Base-by-base conservation (phyloP, 2,329 filamentous ascomycete genomes). In the Fusarium albosuccineum region DNA sequence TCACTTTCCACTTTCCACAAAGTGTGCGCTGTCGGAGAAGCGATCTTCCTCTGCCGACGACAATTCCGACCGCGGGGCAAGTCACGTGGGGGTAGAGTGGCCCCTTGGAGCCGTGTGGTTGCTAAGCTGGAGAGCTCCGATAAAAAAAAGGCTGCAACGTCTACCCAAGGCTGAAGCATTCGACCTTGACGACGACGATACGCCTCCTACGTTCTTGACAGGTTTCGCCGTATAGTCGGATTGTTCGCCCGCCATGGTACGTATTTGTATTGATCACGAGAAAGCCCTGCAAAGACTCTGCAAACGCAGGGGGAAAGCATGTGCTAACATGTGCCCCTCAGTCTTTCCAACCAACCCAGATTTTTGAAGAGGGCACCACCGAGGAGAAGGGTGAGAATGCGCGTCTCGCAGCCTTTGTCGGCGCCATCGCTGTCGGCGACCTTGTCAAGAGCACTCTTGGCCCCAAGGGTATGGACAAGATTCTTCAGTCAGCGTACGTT, bases 381-480 rank as follows among this genome's bases (percentile, higher is more conserved):
- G 93, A 98, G 83, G 95, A 98, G 85, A 98, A 97, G 85, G 96
- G 96, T 75, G 95, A 98, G 85, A 98, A 98, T 92, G 95, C 96
- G 76, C 93, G 95, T 87, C 91, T 98, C 74, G 92, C 93, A n/a
- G 95, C 95, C 70, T 99, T 99, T 76, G 95, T 99, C 57, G 96
- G 96, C 74, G 96, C 96, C 78, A 99, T 99, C 77, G 96, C 96
- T 57, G 96, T 99, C 46, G 96, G 96, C 55, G 96, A 99, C 75
- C 82, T 99, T 71, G 96, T 99, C 55, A 99, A 99, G 87, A 97
- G 93, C 80, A 98, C 96, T 10, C 84, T 99, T 34, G 96, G 96
- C 7, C 96, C 96, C 37, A 98, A 98, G 85, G 96, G 96, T 73
- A 98, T 98, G 94, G 96, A 98, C 86, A 97, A 97, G 86, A 97